Percentiles rank a stretch among this genome's conserved stretches.
These are phyloP conservation scores for Phytopythium cucurbitacearum DNA, from an alignment of 352 stramenopile genomes.

Conservation along the genomic window DNA sequence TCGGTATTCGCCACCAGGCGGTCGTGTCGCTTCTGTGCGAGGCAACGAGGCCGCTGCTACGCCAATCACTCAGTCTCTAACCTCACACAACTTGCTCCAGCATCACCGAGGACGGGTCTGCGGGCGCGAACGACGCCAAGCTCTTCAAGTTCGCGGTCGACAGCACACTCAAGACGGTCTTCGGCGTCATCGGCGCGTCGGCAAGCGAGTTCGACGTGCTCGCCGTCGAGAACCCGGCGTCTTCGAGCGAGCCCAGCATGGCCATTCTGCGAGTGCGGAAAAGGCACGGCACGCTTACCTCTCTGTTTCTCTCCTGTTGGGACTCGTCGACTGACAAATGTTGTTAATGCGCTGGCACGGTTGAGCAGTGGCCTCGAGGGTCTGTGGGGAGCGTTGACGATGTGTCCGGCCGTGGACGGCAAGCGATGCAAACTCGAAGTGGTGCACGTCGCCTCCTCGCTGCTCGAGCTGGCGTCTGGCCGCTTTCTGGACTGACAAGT, in stretches of 20 bases:
- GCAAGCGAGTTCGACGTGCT: constrained; percentile 69
- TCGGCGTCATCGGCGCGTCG: constrained; percentile 57
- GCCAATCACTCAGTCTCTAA: background rate
- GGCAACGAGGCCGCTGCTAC: background rate
- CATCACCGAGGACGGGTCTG: constrained; percentile 42
- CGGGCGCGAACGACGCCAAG: constrained; percentile 44
- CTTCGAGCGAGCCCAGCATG: constrained; percentile 36
- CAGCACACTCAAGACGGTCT: constrained; percentile 64
- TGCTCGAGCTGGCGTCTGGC: constrained; percentile 64
- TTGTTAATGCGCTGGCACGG: background rate
- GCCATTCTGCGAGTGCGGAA: constrained; percentile 59
- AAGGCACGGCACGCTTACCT: constrained; percentile 14
- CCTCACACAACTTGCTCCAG: constrained; percentile 13
- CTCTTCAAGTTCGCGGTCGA: constrained; percentile 68
- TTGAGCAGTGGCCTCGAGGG: constrained; percentile 42
- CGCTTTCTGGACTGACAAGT: constrained; percentile 31
- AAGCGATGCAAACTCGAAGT: constrained; percentile 63
- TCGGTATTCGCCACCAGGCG: too few relatives aligned
- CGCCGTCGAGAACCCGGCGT: constrained; percentile 18
- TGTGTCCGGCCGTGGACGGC: constrained; percentile 65
- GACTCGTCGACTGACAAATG: too few relatives aligned
- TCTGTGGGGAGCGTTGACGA: constrained; percentile 63
- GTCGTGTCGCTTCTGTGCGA: background rate
- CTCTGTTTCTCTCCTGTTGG: background rate
- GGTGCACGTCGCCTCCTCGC: constrained; percentile 48